Base-by-base conservation (phyloP, 805 yeast genomes). In the Candida corydali region DNA sequence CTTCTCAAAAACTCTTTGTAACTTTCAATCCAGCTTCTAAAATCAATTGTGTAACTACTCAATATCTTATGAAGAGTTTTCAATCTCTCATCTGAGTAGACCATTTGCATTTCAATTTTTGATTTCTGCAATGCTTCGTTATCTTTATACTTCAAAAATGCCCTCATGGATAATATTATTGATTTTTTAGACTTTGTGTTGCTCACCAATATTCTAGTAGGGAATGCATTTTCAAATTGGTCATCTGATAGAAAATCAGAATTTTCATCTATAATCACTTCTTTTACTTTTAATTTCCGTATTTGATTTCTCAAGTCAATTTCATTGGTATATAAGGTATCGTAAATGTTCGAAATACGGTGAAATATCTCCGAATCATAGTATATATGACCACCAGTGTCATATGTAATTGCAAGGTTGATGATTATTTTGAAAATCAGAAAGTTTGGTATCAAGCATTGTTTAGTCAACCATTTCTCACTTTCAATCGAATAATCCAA, bases 11-110 rank as follows among this genome's bases (percentile, higher is more conserved):
- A 37, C 3, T 55, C 57, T 25, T 69, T 61, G 47, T 73, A 73
- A 38, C 65, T 69, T 4, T 49, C 40, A 11, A 70, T 42, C 91
- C 91, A 83, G 6, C 63, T 63, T 5, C 57, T 57, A 18, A 73
- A 74, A 22, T 74, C 69, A 17, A 67, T 59, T 0, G 77, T 66
- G 28, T 69, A 69, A 8, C 59, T 58, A 3, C 52, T 46, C 20
- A 80, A 50, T 2, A 59, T 47, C 26, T 58, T 62, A 10, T 60
- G 55, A 26, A 67, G 55, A 3, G 47, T 46, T 28, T 56, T 57
- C 36, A 84, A 55, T 33, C 66, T 69, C 1, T 76, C 82, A 52
- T 82, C 86, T 0, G 78, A 61, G 38, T 68, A 63, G 38, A 57
- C 70, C 1, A 66, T 44, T 35, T 76, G 76, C 22, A 80, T 41